phyloP scores from a whole-genome alignment of 169 alveolate species.

The Plasmodium malariae region DNA sequence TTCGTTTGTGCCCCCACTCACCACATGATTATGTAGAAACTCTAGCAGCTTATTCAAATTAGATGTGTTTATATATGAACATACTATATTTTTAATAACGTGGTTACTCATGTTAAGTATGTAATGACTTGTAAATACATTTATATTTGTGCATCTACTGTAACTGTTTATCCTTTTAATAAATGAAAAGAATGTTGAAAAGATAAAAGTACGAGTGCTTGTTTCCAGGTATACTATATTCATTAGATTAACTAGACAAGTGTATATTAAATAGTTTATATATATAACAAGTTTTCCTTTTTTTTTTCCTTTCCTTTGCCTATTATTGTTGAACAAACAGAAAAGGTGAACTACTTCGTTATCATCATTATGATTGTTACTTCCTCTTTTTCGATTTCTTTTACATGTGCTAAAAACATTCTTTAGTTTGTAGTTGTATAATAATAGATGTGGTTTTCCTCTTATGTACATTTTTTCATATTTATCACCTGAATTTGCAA shows the following conservation, averaged over 20 bases:
- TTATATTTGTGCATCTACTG: not conserved
- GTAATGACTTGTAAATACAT: not conserved
- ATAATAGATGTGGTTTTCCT: conserved; percentile 62
- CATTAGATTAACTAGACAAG: conserved; percentile 25
- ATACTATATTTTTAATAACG: conserved; percentile 11
- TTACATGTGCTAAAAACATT: conserved; percentile 6
- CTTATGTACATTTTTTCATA: conserved; percentile 23
- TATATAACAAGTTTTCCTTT: not conserved
- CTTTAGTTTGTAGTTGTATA: conserved; percentile 1
- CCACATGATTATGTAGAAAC: conserved; percentile 10
- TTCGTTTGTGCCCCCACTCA: too few relatives aligned
- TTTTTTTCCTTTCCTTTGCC: not conserved
- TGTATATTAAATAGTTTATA: conserved; percentile 34
- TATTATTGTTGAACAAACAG: not conserved
- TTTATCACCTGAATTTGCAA: not conserved
- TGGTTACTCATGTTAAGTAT: not conserved
- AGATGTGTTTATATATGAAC: conserved; percentile 20
- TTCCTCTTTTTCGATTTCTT: not conserved
- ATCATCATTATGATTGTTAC: not conserved
- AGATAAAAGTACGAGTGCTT: conserved; percentile 1
- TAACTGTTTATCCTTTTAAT: not conserved
- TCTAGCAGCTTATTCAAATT: not conserved
- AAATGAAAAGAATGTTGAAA: conserved; percentile 31
- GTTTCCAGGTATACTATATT: conserved; percentile 12
- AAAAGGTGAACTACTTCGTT: not conserved